Evolutionary conservation across 192 early-diverging fungal genomes (phyloP), one percentile per base, ranked within the genome.

Genomic region (Coemansia sp.): DNA sequence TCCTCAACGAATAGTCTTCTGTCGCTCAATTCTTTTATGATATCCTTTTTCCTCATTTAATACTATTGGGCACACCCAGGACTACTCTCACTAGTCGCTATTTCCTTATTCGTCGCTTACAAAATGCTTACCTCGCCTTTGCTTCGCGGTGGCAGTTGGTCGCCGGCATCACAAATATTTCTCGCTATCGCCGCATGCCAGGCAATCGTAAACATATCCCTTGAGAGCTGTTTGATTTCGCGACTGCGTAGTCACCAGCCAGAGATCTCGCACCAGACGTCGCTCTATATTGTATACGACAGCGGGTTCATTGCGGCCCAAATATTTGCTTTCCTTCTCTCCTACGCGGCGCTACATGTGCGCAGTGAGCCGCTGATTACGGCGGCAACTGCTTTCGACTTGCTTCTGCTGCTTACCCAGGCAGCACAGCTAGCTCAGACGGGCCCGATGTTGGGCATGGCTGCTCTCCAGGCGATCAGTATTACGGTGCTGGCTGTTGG

Each of bases 271-370:
- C 31, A 59, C 40, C 63, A 62, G 23, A n/a, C 60, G 9, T 62
- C 33, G n/a, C 50, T 69, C 13, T 69, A 79, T 26, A 70, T 67
- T 1, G 62, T 70, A 1, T 74, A 74, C 40, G 71, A 67, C 45
- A 40, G 60, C 43, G 71, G 77, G 2, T 67, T 66, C 31, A 62
- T 79, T 46, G 65, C 60, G 10, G 68, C 58, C 1, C 77, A 79
- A 65, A n/a, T 55, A 33, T 65, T 63, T 45, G 71, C 77, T 0
- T 40, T 74, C 18, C 3, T 61, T 7, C 48, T 79, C 39, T 45
- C 65, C 0, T 60, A 45, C 9, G 39, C 60, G 11, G 77, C 71
- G 5, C 42, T 79, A 9, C 57, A 65, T 18, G 65, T 59, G 3
- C 38, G 71, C 10, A 79, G 72, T 58, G 56, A 64, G 48, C 64